These are phyloP conservation scores for Rhodofomes roseus DNA, from an alignment of 1,284 basidiomycete species.

Conservation along the genomic window DNA sequence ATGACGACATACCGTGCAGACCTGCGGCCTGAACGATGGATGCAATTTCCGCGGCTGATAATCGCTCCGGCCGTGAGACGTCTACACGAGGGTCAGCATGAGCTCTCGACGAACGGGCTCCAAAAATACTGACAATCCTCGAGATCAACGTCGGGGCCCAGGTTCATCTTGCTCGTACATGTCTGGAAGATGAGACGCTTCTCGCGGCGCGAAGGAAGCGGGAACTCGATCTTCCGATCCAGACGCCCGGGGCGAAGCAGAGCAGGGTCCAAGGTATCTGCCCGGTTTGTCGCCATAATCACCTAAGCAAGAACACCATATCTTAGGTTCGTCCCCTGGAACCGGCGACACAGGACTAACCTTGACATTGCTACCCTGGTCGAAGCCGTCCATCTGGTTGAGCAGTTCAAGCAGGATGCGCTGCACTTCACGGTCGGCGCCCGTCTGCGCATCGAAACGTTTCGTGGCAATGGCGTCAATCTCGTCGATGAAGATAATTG, in stretches of 20 bases:
- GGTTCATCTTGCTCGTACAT: slow-evolving; percentile 96
- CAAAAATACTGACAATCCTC: slow-evolving; percentile 81
- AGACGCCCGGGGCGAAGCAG: slow-evolving; percentile 96
- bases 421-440: slow-evolving; percentile 98
- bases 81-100: slow-evolving; percentile 44
- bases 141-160: slow-evolving; percentile 96
- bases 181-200: slow-evolving; percentile 99
- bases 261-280: slow-evolving; percentile 95
- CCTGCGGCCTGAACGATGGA: slow-evolving; percentile 97
- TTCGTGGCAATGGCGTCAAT: slow-evolving; percentile 99
- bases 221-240: slow-evolving; percentile 99
- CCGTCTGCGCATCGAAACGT: slow-evolving; percentile 99
- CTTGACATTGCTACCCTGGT: slow-evolving; percentile 99
- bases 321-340: background rate
- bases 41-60: slow-evolving; percentile 95
- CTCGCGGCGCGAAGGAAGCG: slow-evolving; percentile 90
- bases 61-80: slow-evolving; percentile 92
- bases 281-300: slow-evolving; percentile 98
- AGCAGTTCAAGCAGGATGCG: slow-evolving; percentile 97
- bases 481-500: slow-evolving; percentile 99
- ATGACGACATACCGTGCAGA: slow-evolving; percentile 71
- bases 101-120: background rate
- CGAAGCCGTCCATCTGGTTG: slow-evolving; percentile 99
- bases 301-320: slow-evolving; percentile 55
- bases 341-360: slow-evolving; percentile 36